These are phyloP conservation scores for Metarhizium anisopliae DNA, from an alignment of 2,329 filamentous ascomycete genomes.

Conservation along the genomic window DNA sequence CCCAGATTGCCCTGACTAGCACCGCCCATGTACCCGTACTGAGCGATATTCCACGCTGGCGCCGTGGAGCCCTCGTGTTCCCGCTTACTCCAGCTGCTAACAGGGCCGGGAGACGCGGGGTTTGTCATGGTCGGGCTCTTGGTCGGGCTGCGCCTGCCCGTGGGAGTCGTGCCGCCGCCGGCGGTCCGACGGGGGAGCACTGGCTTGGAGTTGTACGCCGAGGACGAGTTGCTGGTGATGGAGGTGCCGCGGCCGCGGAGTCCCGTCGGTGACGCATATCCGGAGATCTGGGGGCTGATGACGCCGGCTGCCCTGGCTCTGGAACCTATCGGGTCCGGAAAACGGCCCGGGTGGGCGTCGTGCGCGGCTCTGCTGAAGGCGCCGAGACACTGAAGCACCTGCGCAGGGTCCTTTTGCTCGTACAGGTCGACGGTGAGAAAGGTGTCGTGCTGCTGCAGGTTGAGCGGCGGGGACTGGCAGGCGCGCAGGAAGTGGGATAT, in stretches of 20 bases:
- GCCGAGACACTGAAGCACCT: conserved; percentile 85
- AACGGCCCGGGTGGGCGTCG: conserved; percentile 60
- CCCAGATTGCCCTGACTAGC: conserved; percentile 94
- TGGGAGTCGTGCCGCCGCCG: conserved; percentile 35
- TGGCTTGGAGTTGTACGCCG: conserved; percentile 32
- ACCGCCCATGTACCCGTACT: conserved; percentile 97
- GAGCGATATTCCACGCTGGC: conserved; percentile 96
- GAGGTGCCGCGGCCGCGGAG: conserved; percentile 40
- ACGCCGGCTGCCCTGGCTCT: conserved; percentile 42
- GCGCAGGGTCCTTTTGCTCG: conserved; percentile 90
- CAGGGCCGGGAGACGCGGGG: conserved; percentile 41
- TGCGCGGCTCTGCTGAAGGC: conserved; percentile 87
- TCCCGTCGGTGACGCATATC: conserved; percentile 38
- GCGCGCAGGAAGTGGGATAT: conserved; percentile 91
- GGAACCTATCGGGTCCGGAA: conserved; percentile 68
- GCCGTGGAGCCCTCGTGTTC: conserved; percentile 70
- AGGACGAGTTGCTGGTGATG: conserved; percentile 50
- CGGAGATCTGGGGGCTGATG: conserved; percentile 60
- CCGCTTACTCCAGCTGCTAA: conserved; percentile 87
- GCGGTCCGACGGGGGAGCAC: conserved; percentile 37
- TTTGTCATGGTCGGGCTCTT: conserved; percentile 42
- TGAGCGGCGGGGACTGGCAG: conserved; percentile 76
- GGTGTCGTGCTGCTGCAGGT: conserved; percentile 84
- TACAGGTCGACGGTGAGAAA: conserved; percentile 96
- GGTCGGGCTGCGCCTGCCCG: conserved; percentile 52